Base-by-base conservation (phyloP, 495 filamentous ascomycete species). In the Arthonia radiata region DNA sequence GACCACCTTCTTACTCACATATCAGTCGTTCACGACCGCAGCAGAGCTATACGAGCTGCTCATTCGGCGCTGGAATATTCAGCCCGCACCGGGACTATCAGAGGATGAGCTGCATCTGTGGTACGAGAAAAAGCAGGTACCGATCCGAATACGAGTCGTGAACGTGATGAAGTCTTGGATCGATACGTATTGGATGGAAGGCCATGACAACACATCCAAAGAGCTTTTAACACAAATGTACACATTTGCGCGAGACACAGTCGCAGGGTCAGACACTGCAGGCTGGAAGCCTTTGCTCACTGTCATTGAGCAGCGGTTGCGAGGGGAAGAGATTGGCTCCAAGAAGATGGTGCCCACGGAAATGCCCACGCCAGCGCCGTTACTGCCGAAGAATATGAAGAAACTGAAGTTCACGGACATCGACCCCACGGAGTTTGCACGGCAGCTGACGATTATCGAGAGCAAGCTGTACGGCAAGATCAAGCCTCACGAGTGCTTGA, bases 111-210 rank as follows among this genome's bases (percentile, higher is more conserved):
- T 73, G 43, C 78, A 86, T 27, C 55, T 64, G 35, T 97, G 86
- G 86, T 61, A 72, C 13, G 80, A 92, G 42, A 66, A 70, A 40
- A 97, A 97, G 52, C 89, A 93, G 48, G 90, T 82, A 39, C 70
- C 75, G 4, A 93, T 94, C 35, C 64, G 89, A 23, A 82, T 97
- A 57, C 64, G 86, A 24, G 78, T 97, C 5, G 80, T 97, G 38
- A 94, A 93, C 43, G 92, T 93, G 30, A 52, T 94, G 35, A 94
- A 93, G 56, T 90, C 66, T 45, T 97, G 86, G 86, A 80, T 97
- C 37, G 83, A 94, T 40, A 77, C 69, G 32, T 93, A 81, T 46
- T 97, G 86, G 86, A 92, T 94, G 86, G 86, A 97, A 44, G 69
- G 75, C 13, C 64, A 67, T 23, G 82, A 71, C 41, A 76, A 86